A percentile compares a stretch with the other conserved stretches of the same genome.
Conservation (phyloP, 306 rosid species). For the Dicorynia guianensis region DNA sequence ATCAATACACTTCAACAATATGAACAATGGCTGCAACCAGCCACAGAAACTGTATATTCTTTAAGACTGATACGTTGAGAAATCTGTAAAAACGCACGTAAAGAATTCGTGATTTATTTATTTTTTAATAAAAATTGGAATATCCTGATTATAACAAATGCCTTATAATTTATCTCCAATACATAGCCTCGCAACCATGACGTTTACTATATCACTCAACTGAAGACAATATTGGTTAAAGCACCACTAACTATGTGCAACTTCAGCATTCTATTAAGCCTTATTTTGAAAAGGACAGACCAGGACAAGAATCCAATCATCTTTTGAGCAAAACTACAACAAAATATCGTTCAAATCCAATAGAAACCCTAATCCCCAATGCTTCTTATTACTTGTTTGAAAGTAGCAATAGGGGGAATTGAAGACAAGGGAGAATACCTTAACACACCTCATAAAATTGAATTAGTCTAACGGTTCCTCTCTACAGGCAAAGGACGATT, state of each 20-base stretch:
- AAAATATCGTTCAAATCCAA: neutral
- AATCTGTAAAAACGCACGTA: no score
- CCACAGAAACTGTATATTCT: neutral
- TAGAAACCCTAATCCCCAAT: conserved; percentile 21
- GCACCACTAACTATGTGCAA: neutral
- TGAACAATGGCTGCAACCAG: neutral
- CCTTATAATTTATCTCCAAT: neutral
- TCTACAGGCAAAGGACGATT: conserved; percentile 97
- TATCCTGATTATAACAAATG: no score
- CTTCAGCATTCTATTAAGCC: no score
- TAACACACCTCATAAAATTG: conserved; percentile 44
- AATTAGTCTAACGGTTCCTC: conserved; percentile 67
- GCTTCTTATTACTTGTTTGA: neutral
- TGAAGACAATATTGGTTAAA: conserved; percentile 13
- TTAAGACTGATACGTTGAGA: no score
- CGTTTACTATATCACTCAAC: neutral
- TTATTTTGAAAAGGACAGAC: neutral
- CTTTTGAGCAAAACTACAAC: neutral
- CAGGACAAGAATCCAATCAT: neutral
- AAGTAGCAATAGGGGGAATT: neutral
- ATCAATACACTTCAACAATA: neutral
- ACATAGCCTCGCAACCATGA: neutral
- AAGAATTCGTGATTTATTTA: no score
- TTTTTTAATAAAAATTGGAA: no score
- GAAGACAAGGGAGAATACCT: conserved; percentile 17